phyloP scores from a whole-genome alignment of 202 grass and related monocot genomes.

The Cymbopogon flexuosus region DNA sequence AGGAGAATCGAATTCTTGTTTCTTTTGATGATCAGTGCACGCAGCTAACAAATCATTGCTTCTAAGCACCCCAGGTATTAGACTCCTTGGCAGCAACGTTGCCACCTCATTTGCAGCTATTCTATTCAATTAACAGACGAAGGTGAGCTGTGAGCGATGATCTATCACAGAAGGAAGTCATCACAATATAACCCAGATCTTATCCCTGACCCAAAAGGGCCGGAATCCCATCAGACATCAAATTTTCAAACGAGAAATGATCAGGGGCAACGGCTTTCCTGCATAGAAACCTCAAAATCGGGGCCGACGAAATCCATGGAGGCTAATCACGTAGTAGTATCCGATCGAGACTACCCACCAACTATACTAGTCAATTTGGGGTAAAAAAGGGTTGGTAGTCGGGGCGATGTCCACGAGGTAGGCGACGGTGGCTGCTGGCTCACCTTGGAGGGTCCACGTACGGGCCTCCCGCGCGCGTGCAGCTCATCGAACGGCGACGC shows the following conservation, averaged over 20 bases:
- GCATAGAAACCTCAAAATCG: not conserved
- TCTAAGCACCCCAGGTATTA: not conserved
- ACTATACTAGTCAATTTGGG: slow-evolving; percentile 3
- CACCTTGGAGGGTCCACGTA: slow-evolving; percentile 49
- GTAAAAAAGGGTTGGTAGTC: not conserved
- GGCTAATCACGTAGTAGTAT: not conserved
- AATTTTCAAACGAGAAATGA: not conserved
- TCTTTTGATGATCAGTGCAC: not conserved
- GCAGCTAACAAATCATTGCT: not conserved
- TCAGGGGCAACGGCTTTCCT: not conserved
- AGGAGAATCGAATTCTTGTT: not conserved
- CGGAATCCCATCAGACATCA: not conserved
- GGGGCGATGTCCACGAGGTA: slow-evolving; percentile 34
- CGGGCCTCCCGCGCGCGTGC: slow-evolving; percentile 44
- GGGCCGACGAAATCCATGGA: not conserved
- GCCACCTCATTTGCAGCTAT: not conserved
- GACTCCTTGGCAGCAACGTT: not conserved
- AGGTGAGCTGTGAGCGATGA: not conserved
- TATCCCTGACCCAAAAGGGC: not conserved
- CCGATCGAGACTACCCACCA: not conserved
- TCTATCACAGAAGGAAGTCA: not conserved
- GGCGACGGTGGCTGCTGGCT: not conserved
- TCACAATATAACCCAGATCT: not conserved
- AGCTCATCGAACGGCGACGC: slow-evolving; percentile 73
- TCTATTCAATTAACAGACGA: not conserved